Percentiles rank a stretch among this genome's conserved stretches.
Evolutionary conservation across 176 grass and related monocot genomes (phyloP).

Genomic region (Dactylis glomerata): DNA sequence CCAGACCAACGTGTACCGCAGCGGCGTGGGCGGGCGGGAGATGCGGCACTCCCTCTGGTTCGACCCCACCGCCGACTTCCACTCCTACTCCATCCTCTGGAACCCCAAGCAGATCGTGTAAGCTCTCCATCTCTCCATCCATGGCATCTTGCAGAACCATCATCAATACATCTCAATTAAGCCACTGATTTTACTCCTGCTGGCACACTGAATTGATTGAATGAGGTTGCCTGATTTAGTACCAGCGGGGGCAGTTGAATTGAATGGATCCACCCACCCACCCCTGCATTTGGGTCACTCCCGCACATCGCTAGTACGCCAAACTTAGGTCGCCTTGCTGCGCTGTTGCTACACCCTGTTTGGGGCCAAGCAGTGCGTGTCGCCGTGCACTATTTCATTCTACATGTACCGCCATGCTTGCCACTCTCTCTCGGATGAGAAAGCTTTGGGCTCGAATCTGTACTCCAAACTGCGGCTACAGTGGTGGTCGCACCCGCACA

Average conservation of each 20-base stretch:
- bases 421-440: no score
- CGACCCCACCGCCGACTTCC: slow-evolving; percentile 90
- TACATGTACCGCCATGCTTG: neutral
- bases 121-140: neutral
- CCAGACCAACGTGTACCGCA: slow-evolving; percentile 95
- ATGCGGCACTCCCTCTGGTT: slow-evolving; percentile 98
- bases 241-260: neutral
- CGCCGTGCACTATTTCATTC: neutral
- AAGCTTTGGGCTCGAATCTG: neutral
- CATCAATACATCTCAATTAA: neutral
- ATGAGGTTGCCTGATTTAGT: slow-evolving; percentile 2
- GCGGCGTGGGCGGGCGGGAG: slow-evolving; percentile 82
- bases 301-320: no score
- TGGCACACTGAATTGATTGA: neutral
- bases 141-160: neutral
- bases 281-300: neutral
- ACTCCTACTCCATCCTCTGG: slow-evolving; percentile 94
- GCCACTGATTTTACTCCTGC: neutral
- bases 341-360: slow-evolving; percentile 30
- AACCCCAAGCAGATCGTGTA: slow-evolving; percentile 91
- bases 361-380: slow-evolving; percentile 6
- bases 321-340: no score
- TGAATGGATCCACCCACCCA: slow-evolving; percentile 16
- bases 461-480: neutral
- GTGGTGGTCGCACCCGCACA: neutral